Percentiles rank a stretch among this genome's conserved stretches.
These are phyloP conservation scores for Colletotrichum sp. DNA, from an alignment of 2,329 filamentous ascomycete species.

Conservation along the genomic window DNA sequence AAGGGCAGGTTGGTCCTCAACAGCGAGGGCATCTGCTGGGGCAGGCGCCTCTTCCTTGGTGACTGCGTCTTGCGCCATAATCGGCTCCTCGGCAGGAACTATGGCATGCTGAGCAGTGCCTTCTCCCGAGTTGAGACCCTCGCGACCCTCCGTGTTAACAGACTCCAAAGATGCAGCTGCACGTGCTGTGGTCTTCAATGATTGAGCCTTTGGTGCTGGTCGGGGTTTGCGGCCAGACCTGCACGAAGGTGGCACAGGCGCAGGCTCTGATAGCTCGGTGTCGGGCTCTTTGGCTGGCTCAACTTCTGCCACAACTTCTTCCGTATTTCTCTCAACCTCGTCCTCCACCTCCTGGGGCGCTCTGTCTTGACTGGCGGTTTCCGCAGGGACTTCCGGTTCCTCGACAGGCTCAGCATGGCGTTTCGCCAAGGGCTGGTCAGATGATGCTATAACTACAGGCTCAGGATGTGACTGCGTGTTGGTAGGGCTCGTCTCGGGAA, in stretches of 20 bases:
- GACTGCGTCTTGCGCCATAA: background rate
- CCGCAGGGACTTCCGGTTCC: background rate
- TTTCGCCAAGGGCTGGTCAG: background rate
- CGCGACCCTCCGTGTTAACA: background rate
- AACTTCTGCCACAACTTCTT: background rate
- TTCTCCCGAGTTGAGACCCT: background rate
- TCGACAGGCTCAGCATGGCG: background rate
- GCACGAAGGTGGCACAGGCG: background rate
- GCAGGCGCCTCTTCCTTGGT: too few relatives aligned
- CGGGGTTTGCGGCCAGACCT: slow-evolving; percentile 11
- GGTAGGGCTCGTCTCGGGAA: slow-evolving; percentile 35
- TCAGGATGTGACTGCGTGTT: slow-evolving; percentile 14
- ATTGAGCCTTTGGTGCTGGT: slow-evolving; percentile 10
- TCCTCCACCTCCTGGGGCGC: background rate
- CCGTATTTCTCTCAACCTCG: background rate
- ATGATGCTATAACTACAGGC: background rate
- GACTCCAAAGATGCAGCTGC: background rate
- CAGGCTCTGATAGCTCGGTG: background rate
- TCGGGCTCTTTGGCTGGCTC: background rate
- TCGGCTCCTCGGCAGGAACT: background rate
- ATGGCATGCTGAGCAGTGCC: background rate
- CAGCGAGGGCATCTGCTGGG: background rate
- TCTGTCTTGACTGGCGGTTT: background rate
- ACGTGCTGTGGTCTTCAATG: background rate
- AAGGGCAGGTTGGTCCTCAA: background rate